Evolutionary conservation across 331 rosid genomes (phyloP), one percentile per base, ranked within the genome.

Genomic region (Rhamnella rubrinervis): DNA sequence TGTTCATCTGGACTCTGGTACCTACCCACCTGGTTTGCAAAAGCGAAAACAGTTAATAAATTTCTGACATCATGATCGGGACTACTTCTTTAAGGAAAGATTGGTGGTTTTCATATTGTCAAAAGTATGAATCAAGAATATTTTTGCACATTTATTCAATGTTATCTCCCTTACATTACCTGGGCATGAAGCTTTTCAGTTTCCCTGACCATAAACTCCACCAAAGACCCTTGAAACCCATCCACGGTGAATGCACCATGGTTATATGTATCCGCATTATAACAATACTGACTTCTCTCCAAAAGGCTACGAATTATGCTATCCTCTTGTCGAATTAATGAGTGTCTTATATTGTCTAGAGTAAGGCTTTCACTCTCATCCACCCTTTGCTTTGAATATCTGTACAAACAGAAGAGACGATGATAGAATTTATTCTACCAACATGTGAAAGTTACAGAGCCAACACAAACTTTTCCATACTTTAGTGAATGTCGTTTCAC

Each of bases 141-240:
- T 20, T 23, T 20, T 46, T 55, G 49, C 18, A 18, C 53, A 59
- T 55, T 69, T 53, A 13, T 20, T 53, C 3, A 53, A 20, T 17
- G 3, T 18, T 61, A 25, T 78, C 19, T 47, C 47, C 12, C 13
- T 46, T 56, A 14, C 63, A 65, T 63, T 59, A 89, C 89, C 96
- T 78, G 80, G 6, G 88, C 82, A 71, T 86, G 91, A n/a, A 88
- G 91, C 67, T 80, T 86, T 80, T 85, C 95, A 20, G 86, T 84
- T 82, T 86, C 75, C 66, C 53, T 59, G 78, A 88, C 85, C 80
- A 88, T 86, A 77, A 76, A 86, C 70, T 86, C 83, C 47, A 78
- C 95, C 77, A 86, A 74, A 50, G 91, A 86, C 31, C 91, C 87
- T 38, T 47, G 59, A 64, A 77, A 82, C 7, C 80, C 87, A 53